Evolutionary conservation across 2,329 filamentous ascomycete genomes (phyloP), one percentile per base, ranked within the genome.

Genomic region (Trichoderma koningii): DNA sequence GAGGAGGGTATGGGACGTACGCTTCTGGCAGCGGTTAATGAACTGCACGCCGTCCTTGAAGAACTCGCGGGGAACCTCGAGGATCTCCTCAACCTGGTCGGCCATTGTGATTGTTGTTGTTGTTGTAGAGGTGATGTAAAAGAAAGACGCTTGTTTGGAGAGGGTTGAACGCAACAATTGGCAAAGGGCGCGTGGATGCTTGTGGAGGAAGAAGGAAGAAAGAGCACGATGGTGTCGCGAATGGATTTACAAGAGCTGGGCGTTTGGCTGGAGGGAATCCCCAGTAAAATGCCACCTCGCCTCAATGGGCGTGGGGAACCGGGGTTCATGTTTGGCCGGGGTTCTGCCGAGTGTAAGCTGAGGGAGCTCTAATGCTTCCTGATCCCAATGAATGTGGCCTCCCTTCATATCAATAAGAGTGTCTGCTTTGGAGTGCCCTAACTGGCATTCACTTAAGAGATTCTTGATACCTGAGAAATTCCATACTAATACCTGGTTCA

Each of bases 1-100:
- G 30, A 38, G 5, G 41, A 19, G 15, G 23, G 41, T 4, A 38
- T 52, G 77, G 10, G 3, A 38, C 83, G 66, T 77, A 85, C 84
- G 85, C 80, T 87, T 87, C 69, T 84, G 85, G 81, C 85, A 87
- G 71, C 83, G 79, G 78, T 82, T 83, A 75, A 87, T 79, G 78
- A 88, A 88, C 70, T 87, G 84, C 66, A 85, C 80, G 73, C 85
- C 85, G 67, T 87, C 85, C 69, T 69, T 83, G 74, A 87, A 75
- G 76, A 89, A 89, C 77, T 89, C 86, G 75, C 81, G 81, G 71
- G 87, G 87, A 75, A 87, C 83, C 70, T 91, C 89, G 74, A 89
- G 83, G 72, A 91, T 80, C 75, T 90, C 87, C 77, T 89, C 87
- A 72, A 90, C 77, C 76, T 88, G 84, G 76, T 90, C 88, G 77